Evolutionary conservation across 2,329 filamentous ascomycete species (phyloP), one percentile per base, ranked within the genome.

Genomic region (Ophiocordyceps camponoti-floridani): DNA sequence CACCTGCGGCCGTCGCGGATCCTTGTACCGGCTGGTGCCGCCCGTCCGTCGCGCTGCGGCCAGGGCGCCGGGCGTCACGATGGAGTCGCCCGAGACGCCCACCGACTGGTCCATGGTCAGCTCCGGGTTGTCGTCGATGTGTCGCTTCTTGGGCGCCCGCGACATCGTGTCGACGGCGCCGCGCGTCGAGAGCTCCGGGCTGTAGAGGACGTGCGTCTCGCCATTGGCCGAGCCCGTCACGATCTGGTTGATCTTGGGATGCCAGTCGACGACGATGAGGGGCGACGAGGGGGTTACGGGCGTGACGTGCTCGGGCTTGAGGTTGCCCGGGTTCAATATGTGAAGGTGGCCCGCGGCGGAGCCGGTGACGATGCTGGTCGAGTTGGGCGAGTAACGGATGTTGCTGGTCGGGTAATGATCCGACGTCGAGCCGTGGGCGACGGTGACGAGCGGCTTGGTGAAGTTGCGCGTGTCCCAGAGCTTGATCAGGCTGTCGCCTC

Each of bases 381-480:
- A 82, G 51, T 79, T 84, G 4, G 89, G 88, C 28, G 86, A 84
- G 65, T 96, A 98, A 49, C 76, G 75, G 57, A 98, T 94, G 57
- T 87, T 94, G 44, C 79, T 82, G 47, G 84, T 88, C 1, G 84
- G 76, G 58, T 84, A 94, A 54, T 87, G 79, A 47, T 80, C 78
- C 1, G 86, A 89, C 13, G 84, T 94, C 1, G 89, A 94, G 1
- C 75, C 63, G 60, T 94, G 87, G 6, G 79, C 67, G 14, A 85
- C 77, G 1, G 79, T 84, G 42, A 86, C 84, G 13, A 98, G 73
- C 4, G 91, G 86, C 46, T 82, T 72, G 59, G 91, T 96, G 69
- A 98, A 94, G 57, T 95, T 96, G 47, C 91, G 78, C 3, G 82
- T 93, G 59, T 98, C 91, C 91, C 91, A 98, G 2, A 95, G 71